Evolutionary conservation across 805 yeast genomes (phyloP), one percentile per base, ranked within the genome.

Genomic region (Clavispora fructus): DNA sequence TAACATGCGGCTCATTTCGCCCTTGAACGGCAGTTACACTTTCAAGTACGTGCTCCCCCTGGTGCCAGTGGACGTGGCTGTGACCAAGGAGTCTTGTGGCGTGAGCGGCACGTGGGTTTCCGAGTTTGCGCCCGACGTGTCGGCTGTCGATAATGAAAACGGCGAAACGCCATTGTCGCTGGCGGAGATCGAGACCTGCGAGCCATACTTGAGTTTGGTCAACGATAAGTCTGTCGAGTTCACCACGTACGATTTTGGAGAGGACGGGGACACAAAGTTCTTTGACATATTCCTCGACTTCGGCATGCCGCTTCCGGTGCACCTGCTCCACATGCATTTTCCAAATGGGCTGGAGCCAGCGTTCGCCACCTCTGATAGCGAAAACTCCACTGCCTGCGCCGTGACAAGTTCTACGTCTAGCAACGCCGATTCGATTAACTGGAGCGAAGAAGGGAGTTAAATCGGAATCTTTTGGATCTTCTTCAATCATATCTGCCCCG

Each of bases 101-200:
- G 25, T 13, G 7, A n/a, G 35, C 13, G 11, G 7, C 2, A 8
- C 6, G 4, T 38, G 45, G 45, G 26, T 12, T 8, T 37, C 40
- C 16, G 13, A 19, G 7, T 23, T 27, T 26, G 23, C n/a, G 11
- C 31, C 23, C 5, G 26, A n/a, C 10, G n/a, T 6, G 9, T 12
- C 17, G 29, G 9, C 23, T n/a, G 12, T 10, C 4, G 16, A 4
- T 11, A 16, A 11, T 1, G 25, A 28, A 4, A 45, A 42, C 16
- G 33, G 43, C 23, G 53, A 50, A 12, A 47, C 51, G 3, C 76
- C 77, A 4, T 58, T 79, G 28, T 71, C 79, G 0, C 75, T 77
- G 47, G 73, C 79, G 29, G 85, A 80, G 56, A 74, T 81, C 44
- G 84, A 80, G 52, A 77, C 84, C 0, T 74, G 82, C 49, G 60